Base-by-base conservation (phyloP, 2,329 filamentous ascomycete genomes). In the Cercospora brassicicola region DNA sequence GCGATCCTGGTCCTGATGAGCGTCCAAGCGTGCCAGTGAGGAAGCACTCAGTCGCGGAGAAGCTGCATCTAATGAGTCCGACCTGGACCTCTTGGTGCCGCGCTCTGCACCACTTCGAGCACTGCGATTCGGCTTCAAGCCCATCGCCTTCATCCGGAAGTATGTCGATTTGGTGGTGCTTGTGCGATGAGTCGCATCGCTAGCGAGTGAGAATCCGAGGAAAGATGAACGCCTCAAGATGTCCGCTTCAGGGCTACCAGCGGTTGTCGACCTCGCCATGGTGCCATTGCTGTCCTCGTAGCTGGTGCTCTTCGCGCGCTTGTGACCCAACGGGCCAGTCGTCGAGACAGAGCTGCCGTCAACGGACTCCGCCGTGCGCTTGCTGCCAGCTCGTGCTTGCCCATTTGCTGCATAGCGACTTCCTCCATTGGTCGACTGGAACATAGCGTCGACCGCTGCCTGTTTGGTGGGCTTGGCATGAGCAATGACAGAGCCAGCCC, bases 121-220 rank as follows among this genome's bases (percentile, higher is more conserved):
- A 45, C 65, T 64, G n/a, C 77, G 77, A 66, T 83, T 80, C 62
- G 78, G 79, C 69, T 84, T 80, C 56, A 85, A 76, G 8, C 84
- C 84, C 72, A 82, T 76, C 1, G 84, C 83, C 63, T 83, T 83
- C 31, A 86, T 77, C 53, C 79, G 77, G 77, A 86, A 87, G 74
- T 84, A 87, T 61, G 83, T 82, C 0, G 83, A 82, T 30, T 81
- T 78, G 0, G 84, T 85, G 2, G 80, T 81, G 72, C 83, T 82
- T n/a, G 67, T 64, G 39, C 59, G 59, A 13, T 68, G 57, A 23
- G 48, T 80, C 73, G 42, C 75, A 74, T 69, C 74, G 70, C 59
- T 59, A 11, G 39, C 39, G 23, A 70, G 36, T 3, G 73, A 70
- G 39, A 76, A 78, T 9, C 74, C 74, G 8, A 78, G 71, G 62